Evolutionary conservation across 257 asterid species (phyloP).

Genomic region (Scutellaria minor): DNA sequence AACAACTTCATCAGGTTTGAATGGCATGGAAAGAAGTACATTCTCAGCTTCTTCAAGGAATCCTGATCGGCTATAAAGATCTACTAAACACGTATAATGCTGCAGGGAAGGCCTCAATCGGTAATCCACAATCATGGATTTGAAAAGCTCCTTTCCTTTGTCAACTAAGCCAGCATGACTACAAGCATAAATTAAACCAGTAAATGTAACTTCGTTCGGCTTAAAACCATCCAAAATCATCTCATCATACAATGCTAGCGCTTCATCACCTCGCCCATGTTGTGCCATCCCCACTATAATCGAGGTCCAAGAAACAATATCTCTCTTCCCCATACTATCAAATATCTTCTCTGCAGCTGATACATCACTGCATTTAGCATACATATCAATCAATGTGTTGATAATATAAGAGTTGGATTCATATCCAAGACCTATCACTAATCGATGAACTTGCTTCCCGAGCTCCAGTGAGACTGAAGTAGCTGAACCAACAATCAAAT

Average conservation of each 20-base stretch:
- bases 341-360: slow-evolving; percentile 60
- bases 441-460: slow-evolving; percentile 78
- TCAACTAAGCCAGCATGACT: slow-evolving; percentile 77
- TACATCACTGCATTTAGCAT: slow-evolving; percentile 81
- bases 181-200: slow-evolving; percentile 77
- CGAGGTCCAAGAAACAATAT: slow-evolving; percentile 87
- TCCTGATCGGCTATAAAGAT: slow-evolving; percentile 77
- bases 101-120: slow-evolving; percentile 67
- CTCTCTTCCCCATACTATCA: slow-evolving; percentile 48
- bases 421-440: slow-evolving; percentile 65
- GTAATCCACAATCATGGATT: slow-evolving; percentile 66
- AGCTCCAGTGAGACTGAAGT: slow-evolving; percentile 54
- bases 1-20: slow-evolving; percentile 73
- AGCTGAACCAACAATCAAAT: slow-evolving; percentile 70
- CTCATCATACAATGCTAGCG: slow-evolving; percentile 56
- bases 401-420: slow-evolving; percentile 49
- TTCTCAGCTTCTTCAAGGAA: slow-evolving; percentile 63
- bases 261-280: slow-evolving; percentile 73
- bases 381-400: slow-evolving; percentile 79
- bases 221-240: slow-evolving; percentile 60
- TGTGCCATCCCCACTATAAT: slow-evolving; percentile 87
- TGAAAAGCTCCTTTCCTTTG: slow-evolving; percentile 62
- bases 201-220: slow-evolving; percentile 83
- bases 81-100: slow-evolving; percentile 81
- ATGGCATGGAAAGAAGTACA: slow-evolving; percentile 67